Percentiles rank a stretch among this genome's conserved stretches.
Conservation (phyloP, 2,329 filamentous ascomycete species). For the Hyphodiscus sp. region DNA sequence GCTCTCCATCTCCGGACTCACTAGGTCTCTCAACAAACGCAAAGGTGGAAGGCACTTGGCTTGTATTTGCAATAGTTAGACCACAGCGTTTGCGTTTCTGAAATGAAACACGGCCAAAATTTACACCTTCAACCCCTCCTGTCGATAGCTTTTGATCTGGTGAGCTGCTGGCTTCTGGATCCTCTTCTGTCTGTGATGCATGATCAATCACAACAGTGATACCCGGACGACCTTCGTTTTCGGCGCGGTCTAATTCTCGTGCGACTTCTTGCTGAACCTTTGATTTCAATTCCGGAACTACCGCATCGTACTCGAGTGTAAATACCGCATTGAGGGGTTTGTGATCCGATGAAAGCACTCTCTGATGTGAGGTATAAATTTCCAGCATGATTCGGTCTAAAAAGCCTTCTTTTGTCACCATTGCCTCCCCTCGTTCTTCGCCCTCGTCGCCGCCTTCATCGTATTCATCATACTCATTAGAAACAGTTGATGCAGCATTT, state of each 20-base stretch:
- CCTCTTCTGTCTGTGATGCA: conserved; percentile 32
- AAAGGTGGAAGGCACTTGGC: conserved; percentile 72
- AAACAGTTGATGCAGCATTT: conserved; percentile 21
- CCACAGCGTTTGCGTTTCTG: conserved; percentile 57
- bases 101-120: conserved; percentile 73
- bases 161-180: conserved; percentile 7
- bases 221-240: conserved; percentile 81
- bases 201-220: conserved; percentile 77
- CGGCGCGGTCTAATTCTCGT: conserved; percentile 78
- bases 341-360: conserved; percentile 88
- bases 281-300: conserved; percentile 77
- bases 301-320: conserved; percentile 76
- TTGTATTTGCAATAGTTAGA: conserved; percentile 88
- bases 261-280: conserved; percentile 82
- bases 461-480: conserved; percentile 43
- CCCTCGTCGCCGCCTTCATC: conserved; percentile 39
- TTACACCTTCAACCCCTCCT: conserved; percentile 48
- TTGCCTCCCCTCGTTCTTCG: conserved; percentile 35
- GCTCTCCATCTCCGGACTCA: conserved; percentile 41
- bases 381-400: conserved; percentile 49
- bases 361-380: conserved; percentile 81
- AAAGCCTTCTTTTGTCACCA: conserved; percentile 52
- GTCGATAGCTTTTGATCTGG: conserved; percentile 17
- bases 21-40: conserved; percentile 72
- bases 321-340: conserved; percentile 86